Evolutionary conservation across 2,329 filamentous ascomycete species (phyloP), one percentile per base, ranked within the genome.

Genomic region (Aureobasidium sp.): DNA sequence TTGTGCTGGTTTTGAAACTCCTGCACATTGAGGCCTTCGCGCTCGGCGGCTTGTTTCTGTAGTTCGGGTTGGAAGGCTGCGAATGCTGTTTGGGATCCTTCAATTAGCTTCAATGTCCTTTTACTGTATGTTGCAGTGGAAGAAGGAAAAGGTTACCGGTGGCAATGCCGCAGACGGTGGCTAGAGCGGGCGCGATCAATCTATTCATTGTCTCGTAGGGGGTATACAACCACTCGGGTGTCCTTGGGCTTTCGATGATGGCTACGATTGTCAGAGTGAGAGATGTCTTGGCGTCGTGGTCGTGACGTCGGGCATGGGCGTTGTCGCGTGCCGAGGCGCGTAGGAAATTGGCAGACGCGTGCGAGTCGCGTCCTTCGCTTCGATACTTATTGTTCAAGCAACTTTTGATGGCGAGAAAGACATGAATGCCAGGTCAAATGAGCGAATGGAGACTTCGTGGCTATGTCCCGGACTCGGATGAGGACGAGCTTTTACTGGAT

Each of bases 391-490:
- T 23, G 50, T 33, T 45, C n/a, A 19, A 4, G 33, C 33, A 35
- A 35, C 27, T n/a, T n/a, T n/a, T n/a, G n/a, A n/a, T n/a, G n/a
- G n/a, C n/a, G n/a, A n/a, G n/a, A n/a, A n/a, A n/a, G n/a, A n/a
- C n/a, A 47, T 47, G 45, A 47, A 49, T 31, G 15, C 8, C 17
- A 27, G 61, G 59, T 63, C 68, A 69, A 74, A 80, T 79, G 78
- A 77, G 73, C 70, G 70, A 71, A 72, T 80, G 78, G 78, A 73
- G 76, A 66, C 70, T 74, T 66, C 73, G 70, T 69, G 77, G 77
- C 65, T 78, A 74, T 70, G 78, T 79, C 64, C 73, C 72, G 70
- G 78, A 79, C 69, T 79, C 78, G 62, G 78, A 80, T 71, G 78
- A 78, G 60, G 77, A 79, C 54, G 76, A 77, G 49, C 4, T 59